Evolutionary conservation across 202 grass and related monocot genomes (phyloP).

Genomic region (Zizania palustris): DNA sequence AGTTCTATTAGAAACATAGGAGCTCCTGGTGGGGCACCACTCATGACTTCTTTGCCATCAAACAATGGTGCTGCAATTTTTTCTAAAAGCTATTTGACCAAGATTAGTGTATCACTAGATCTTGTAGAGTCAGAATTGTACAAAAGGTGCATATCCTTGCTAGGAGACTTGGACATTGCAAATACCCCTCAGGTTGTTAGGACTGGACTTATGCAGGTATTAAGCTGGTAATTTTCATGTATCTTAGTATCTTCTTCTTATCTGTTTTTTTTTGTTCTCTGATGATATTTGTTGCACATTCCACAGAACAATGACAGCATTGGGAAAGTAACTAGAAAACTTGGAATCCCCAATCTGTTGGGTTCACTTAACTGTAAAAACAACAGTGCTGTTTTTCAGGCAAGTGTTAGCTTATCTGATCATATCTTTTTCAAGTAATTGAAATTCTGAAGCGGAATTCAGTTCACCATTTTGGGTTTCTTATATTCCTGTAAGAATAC

Average conservation of each 20-base stretch:
- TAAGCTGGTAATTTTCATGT: slow-evolving; percentile 20
- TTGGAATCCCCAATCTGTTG: slow-evolving; percentile 48
- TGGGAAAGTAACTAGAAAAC: slow-evolving; percentile 46
- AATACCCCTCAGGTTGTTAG: slow-evolving; percentile 27
- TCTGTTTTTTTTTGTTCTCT: slow-evolving; percentile 47
- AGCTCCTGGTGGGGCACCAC: slow-evolving; percentile 35
- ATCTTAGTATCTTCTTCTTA: neutral
- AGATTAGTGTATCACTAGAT: slow-evolving; percentile 64
- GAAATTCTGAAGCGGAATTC: neutral
- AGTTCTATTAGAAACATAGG: slow-evolving; percentile 24
- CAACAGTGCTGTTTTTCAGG: slow-evolving; percentile 68
- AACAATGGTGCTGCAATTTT: slow-evolving; percentile 50
- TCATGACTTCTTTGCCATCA: slow-evolving; percentile 38
- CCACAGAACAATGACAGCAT: slow-evolving; percentile 45
- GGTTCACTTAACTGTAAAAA: slow-evolving; percentile 60
- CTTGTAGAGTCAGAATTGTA: slow-evolving; percentile 73
- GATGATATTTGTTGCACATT: slow-evolving; percentile 15
- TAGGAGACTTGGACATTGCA: slow-evolving; percentile 50
- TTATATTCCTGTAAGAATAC: neutral
- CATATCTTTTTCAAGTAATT: slow-evolving; percentile 25
- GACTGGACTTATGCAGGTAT: slow-evolving; percentile 54
- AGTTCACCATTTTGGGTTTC: slow-evolving; percentile 10
- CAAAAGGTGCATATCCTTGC: slow-evolving; percentile 58
- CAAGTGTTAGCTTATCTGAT: slow-evolving; percentile 34
- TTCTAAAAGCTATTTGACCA: slow-evolving; percentile 64